These are phyloP conservation scores for Ceratobasidium theobromae DNA, from an alignment of 1,284 basidiomycete species.

Conservation along the genomic window DNA sequence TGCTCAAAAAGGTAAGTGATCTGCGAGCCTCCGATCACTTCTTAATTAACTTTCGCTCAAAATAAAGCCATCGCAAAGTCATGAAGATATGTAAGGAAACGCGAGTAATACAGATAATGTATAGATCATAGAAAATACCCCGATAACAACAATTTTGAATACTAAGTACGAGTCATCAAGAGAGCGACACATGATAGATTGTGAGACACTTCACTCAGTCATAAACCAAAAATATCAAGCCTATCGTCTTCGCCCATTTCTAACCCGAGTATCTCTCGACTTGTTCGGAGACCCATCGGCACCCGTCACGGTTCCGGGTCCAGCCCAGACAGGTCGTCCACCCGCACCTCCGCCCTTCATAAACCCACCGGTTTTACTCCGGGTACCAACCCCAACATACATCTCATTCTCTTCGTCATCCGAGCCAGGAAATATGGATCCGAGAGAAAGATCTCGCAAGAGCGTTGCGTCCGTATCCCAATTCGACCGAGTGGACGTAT, in stretches of 20 bases:
- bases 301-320: conserved; percentile 24
- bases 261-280: background rate
- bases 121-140: conserved; percentile 6
- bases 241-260: conserved; percentile 1
- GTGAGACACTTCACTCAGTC: background rate
- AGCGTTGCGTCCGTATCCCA: background rate
- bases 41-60: background rate
- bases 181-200: too few relatives aligned
- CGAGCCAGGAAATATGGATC: conserved; percentile 4
- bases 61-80: background rate
- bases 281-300: background rate
- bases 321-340: conserved; percentile 25
- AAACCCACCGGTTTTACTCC: conserved; percentile 25
- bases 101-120: background rate
- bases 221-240: background rate
- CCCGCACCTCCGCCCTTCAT: conserved; percentile 26
- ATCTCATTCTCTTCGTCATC: conserved; percentile 15
- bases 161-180: too few relatives aligned
- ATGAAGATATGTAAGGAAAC: background rate
- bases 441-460: background rate
- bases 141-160: background rate
- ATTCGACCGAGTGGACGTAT: background rate
- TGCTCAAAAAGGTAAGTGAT: background rate
- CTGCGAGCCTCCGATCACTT: background rate
- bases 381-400: conserved; percentile 1